phyloP scores from a whole-genome alignment of 768 basidiomycete species.

The Lenzites betulinus region DNA sequence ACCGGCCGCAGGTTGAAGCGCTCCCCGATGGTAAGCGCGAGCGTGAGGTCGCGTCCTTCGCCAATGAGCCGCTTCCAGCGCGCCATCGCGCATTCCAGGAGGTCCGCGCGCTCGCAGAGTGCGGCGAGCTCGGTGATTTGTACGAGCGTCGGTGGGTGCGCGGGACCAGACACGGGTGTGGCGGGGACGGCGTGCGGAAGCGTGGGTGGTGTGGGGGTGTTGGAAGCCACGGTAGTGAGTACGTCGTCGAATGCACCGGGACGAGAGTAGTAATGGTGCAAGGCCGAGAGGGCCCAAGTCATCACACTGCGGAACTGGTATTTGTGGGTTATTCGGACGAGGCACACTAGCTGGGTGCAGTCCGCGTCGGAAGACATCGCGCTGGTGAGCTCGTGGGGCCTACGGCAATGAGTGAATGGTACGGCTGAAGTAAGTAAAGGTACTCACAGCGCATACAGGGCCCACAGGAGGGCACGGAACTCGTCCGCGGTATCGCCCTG shows the following conservation, averaged over 20 bases:
- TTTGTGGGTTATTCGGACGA: slow-evolving; percentile 51
- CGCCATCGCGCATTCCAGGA: slow-evolving; percentile 43
- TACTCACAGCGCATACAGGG: slow-evolving; percentile 54
- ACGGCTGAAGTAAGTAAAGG: no score
- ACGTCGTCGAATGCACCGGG: slow-evolving; percentile 32
- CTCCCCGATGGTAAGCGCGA: slow-evolving; percentile 49
- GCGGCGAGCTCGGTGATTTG: slow-evolving; percentile 55
- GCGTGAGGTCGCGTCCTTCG: slow-evolving; percentile 46
- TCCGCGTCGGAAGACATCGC: slow-evolving; percentile 45
- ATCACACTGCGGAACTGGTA: slow-evolving; percentile 50
- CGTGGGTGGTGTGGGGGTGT: slow-evolving; percentile 19
- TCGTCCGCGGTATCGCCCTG: slow-evolving; percentile 50
- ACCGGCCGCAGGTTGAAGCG: slow-evolving; percentile 48
- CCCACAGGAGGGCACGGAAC: slow-evolving; percentile 56
- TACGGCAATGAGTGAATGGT: slow-evolving; percentile 31
- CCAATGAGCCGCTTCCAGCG: slow-evolving; percentile 52
- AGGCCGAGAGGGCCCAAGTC: slow-evolving; percentile 44
- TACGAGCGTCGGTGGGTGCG: slow-evolving; percentile 38
- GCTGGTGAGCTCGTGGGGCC: slow-evolving; percentile 48
- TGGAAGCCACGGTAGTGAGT: slow-evolving; percentile 16
- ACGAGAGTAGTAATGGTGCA: slow-evolving; percentile 41
- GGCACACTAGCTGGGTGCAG: slow-evolving; percentile 46
- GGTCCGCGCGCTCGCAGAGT: slow-evolving; percentile 47
- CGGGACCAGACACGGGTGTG: background rate
- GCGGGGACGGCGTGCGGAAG: slow-evolving; percentile 14